phyloP scores from a whole-genome alignment of 306 rosid species.

The Hippophae gyantsensis region DNA sequence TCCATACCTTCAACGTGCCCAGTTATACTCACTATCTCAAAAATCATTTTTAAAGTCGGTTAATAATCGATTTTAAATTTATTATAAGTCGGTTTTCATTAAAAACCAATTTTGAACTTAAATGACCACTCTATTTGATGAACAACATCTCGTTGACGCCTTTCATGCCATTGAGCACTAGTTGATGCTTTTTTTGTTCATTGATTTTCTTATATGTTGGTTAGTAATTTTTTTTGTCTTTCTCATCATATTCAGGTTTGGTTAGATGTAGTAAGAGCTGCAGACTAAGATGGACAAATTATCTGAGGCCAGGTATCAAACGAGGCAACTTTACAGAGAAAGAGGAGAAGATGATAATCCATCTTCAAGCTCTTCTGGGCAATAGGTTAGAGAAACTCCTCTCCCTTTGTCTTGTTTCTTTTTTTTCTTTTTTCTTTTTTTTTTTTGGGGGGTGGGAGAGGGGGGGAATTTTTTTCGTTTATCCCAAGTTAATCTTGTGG shows the following conservation, averaged over 20 bases:
- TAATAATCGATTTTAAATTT: no score
- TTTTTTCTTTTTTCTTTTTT: background rate
- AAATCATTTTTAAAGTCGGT: no score
- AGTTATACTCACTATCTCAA: no score
- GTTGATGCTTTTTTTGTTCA: background rate
- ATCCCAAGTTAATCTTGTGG: background rate
- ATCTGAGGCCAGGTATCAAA: conserved; percentile 83
- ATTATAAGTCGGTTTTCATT: no score
- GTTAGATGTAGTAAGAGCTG: conserved; percentile 92
- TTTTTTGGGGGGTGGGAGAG: no score
- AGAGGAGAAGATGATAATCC: conserved; percentile 83
- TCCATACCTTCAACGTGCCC: no score
- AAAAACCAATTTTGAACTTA: no score
- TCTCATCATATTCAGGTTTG: conserved; percentile 40
- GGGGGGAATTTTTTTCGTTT: background rate
- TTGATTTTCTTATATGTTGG: background rate
- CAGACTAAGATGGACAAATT: conserved; percentile 91
- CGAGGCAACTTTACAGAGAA: conserved; percentile 72
- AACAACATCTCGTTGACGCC: no score
- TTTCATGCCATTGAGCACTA: no score
- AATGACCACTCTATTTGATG: background rate
- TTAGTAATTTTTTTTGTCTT: background rate
- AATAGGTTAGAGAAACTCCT: conserved; percentile 37
- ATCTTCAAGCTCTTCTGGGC: conserved; percentile 90
- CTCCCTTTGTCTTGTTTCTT: background rate